These are phyloP conservation scores for Emmonsiellopsis sp. DNA, from an alignment of 2,329 filamentous ascomycete species.

Conservation along the genomic window DNA sequence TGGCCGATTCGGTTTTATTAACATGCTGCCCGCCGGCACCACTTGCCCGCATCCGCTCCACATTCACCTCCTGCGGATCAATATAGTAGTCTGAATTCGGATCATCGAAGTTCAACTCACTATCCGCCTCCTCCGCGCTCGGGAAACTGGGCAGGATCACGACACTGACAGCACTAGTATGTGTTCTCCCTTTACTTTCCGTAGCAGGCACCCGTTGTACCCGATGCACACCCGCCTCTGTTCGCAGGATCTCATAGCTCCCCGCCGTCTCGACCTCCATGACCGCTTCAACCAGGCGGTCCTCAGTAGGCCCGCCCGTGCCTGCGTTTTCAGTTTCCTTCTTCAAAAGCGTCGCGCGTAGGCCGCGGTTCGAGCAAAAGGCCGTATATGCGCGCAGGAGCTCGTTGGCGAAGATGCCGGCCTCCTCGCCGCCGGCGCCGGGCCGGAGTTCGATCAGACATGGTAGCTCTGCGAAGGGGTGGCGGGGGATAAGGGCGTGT, in stretches of 20 bases:
- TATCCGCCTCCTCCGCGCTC: conserved; percentile 36
- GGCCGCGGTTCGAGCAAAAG: conserved; percentile 61
- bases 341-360: conserved; percentile 62
- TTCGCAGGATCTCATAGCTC: conserved; percentile 71
- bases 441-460: conserved; percentile 89
- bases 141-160: conserved; percentile 84
- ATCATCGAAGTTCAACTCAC: conserved; percentile 60
- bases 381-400: conserved; percentile 81
- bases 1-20: conserved; percentile 94
- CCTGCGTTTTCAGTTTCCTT: conserved; percentile 64
- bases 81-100: conserved; percentile 89
- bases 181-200: conserved; percentile 80
- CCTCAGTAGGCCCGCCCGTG: conserved; percentile 48
- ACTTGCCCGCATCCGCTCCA: conserved; percentile 83
- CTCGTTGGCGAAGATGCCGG: conserved; percentile 78
- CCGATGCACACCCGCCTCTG: conserved; percentile 87
- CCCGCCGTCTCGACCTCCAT: conserved; percentile 69
- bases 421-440: conserved; percentile 84
- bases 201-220: conserved; percentile 90
- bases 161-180: conserved; percentile 86
- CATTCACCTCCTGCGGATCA: conserved; percentile 67
- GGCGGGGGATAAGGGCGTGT: conserved; percentile 68
- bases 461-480: conserved; percentile 81
- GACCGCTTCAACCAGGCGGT: conserved; percentile 74
- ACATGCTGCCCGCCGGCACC: conserved; percentile 96